These are phyloP conservation scores for Nyssa sinensis DNA, from an alignment of 148 eudicot genomes.

Conservation along the genomic window DNA sequence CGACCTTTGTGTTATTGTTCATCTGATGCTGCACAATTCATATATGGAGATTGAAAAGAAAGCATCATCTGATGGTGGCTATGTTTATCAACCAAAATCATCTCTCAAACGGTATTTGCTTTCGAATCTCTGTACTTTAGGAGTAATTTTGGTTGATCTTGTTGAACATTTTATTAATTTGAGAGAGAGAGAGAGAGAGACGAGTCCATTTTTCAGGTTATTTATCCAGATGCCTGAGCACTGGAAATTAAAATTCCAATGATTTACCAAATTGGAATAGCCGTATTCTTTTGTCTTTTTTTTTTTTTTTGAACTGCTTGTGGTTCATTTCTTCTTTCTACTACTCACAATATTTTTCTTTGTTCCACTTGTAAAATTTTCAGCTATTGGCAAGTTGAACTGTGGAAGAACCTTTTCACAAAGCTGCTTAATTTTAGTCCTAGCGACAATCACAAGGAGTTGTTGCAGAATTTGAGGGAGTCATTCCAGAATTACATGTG, in stretches of 20 bases:
- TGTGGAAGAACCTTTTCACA: slow-evolving; percentile 73
- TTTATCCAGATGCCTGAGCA: background rate
- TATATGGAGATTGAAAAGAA: slow-evolving; percentile 81
- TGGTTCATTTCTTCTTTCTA: background rate
- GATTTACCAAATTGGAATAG: background rate
- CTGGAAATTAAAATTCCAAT: background rate
- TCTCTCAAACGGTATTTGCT: slow-evolving; percentile 62
- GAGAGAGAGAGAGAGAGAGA: no score
- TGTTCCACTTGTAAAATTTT: slow-evolving; percentile 2
- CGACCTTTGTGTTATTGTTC: slow-evolving; percentile 87
- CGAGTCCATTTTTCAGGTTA: background rate
- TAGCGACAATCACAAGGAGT: slow-evolving; percentile 45
- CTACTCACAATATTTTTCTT: background rate
- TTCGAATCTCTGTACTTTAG: background rate
- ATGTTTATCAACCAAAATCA: slow-evolving; percentile 50
- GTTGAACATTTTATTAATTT: background rate
- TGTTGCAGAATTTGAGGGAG: slow-evolving; percentile 51
- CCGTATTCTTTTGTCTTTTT: background rate
- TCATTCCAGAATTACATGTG: slow-evolving; percentile 68
- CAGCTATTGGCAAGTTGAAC: slow-evolving; percentile 75
- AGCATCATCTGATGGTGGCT: slow-evolving; percentile 50
- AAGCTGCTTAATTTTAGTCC: slow-evolving; percentile 65
- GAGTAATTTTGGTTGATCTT: background rate
- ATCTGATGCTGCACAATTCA: slow-evolving; percentile 83
- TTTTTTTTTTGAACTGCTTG: background rate